Base-by-base conservation (phyloP, 192 early-diverging fungal genomes). In the Coemansia sp. region DNA sequence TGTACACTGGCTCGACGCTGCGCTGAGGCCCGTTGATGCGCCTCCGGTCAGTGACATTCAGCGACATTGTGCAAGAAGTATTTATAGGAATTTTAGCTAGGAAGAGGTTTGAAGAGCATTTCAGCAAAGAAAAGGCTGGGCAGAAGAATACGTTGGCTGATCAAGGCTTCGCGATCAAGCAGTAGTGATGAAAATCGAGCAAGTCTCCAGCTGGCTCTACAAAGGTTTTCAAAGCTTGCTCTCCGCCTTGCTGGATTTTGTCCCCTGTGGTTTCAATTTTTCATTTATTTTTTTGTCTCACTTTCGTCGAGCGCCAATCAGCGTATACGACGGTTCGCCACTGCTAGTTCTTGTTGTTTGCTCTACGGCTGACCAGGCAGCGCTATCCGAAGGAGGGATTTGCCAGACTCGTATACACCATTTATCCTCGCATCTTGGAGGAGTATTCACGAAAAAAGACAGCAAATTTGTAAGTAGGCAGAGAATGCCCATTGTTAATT, bases 1-100 rank as follows among this genome's bases (percentile, higher is more conserved):
- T 26, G 55, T 75, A 81, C 10, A 81, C n/a, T 8, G 79, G 79
- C 64, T 81, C 79, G 42, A 81, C 79, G 67, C 73, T 81, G 58
- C 79, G 79, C 58, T 48, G 46, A 1, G 79, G 79, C 6, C 79
- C 79, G 48, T 81, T 81, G 20, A 81, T 72, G 18, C 79, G 51
- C 53, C 73, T 75, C 62, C 79, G 68, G 64, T 81, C 79, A n/a
- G 55, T 24, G 39, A 67, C 58, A 45, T 75, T 76, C 20, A 63
- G 26, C 35, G 79, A 60, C 79, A 81, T 81, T 72, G 36, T 53
- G 23, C 11, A 14, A 11, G 50, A 14, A 14, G 46, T 26, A 18
- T 28, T 5, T 28, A 14, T 26, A 21, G 11, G 28, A 9, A 40
- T 31, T 31, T 31, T 31, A 31, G 31, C 31, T 3, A 31, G 31